Percentiles rank a stretch among this genome's conserved stretches.
Conservation (phyloP, 176 grass and related monocot species). For the Zizania latifolia region DNA sequence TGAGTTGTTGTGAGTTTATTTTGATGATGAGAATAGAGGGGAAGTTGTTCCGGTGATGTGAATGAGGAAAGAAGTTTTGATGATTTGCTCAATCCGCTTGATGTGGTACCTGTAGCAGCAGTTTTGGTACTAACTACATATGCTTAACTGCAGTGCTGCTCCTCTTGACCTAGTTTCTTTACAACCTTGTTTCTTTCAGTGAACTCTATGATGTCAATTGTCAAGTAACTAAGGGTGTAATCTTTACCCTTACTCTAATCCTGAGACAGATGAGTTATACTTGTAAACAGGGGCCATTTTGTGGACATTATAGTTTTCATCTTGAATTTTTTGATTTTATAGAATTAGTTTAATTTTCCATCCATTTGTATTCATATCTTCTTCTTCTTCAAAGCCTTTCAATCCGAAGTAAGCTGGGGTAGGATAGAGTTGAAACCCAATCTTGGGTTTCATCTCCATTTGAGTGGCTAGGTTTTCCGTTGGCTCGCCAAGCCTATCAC, state of each 20-base stretch:
- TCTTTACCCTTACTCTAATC: background rate
- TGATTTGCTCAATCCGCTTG: background rate
- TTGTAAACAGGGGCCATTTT: background rate
- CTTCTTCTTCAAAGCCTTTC: too few species aligned
- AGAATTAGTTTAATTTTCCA: background rate
- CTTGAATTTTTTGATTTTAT: background rate
- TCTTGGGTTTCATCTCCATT: too few species aligned
- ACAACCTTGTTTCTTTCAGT: background rate
- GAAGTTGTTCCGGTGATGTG: background rate
- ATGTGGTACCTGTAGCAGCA: background rate
- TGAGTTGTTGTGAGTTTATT: background rate
- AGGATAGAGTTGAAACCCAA: too few species aligned
- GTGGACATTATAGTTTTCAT: background rate
- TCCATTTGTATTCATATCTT: too few species aligned
- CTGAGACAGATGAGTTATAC: background rate
- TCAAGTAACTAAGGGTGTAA: background rate
- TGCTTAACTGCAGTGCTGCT: background rate
- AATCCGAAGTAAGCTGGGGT: too few species aligned
- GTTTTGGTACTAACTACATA: constrained; percentile 4
- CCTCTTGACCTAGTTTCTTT: background rate
- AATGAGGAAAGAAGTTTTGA: background rate
- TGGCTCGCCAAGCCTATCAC: too few species aligned
- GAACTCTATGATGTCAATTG: background rate
- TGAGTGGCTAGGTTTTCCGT: too few species aligned
- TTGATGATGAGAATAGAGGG: background rate